Evolutionary conservation across 305 asterid genomes (phyloP).

Genomic region (Rubia balearica): DNA sequence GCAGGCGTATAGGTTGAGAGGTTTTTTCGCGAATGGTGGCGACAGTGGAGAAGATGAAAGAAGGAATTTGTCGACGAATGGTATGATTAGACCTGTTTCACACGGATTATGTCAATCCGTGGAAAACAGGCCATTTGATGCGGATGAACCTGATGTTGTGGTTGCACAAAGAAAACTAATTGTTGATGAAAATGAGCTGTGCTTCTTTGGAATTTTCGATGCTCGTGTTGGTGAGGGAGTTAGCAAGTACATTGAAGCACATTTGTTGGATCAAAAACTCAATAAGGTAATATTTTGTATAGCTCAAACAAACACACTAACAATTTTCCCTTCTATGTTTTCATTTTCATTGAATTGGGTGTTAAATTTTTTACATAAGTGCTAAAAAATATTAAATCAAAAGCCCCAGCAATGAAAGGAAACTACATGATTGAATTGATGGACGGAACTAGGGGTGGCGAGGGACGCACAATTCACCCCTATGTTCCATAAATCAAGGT

Average conservation of each 20-base stretch:
- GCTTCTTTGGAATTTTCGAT: conserved; percentile 58
- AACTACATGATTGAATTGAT: too few species aligned
- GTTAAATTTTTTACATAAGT: too few species aligned
- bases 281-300: conserved; percentile 28
- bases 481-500: too few species aligned
- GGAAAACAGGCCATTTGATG: conserved; percentile 20
- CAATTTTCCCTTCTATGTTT: neutral
- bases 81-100: conserved; percentile 28
- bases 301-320: neutral
- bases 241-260: conserved; percentile 40
- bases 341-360: too few species aligned
- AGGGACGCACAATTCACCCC: too few species aligned
- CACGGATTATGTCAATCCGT: conserved; percentile 38
- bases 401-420: too few species aligned
- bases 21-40: conserved; percentile 21
- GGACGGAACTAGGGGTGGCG: too few species aligned
- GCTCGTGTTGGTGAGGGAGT: conserved; percentile 30
- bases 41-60: conserved; percentile 25
- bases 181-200: conserved; percentile 38
- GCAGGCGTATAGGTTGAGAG: conserved; percentile 31
- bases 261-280: conserved; percentile 40
- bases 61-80: conserved; percentile 13
- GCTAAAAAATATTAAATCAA: too few species aligned
- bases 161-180: conserved; percentile 45
- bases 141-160: conserved; percentile 18